Percentiles rank a stretch among this genome's conserved stretches.
Conservation (phyloP, 1,284 basidiomycete species). For the Taiwanofungus camphoratus region DNA sequence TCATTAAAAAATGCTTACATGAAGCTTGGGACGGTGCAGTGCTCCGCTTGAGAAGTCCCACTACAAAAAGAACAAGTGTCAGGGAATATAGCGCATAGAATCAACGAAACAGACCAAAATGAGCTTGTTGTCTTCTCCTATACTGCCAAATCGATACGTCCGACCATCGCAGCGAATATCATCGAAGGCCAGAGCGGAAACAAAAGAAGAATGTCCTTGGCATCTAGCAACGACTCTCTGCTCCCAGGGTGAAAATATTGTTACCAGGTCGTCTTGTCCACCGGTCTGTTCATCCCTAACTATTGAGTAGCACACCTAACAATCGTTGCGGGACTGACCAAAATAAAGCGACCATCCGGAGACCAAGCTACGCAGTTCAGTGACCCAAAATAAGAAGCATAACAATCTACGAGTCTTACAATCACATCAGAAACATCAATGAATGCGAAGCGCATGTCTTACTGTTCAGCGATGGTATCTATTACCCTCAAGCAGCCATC, state of each 20-base stretch:
- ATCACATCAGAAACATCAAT: conserved; percentile 8
- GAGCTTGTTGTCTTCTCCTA: conserved; percentile 92
- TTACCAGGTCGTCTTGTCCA: conserved; percentile 93
- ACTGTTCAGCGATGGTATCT: conserved; percentile 82
- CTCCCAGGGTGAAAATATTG: conserved; percentile 89
- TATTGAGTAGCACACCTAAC: neutral
- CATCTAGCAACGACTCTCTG: conserved; percentile 92
- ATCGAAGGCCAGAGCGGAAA: conserved; percentile 88
- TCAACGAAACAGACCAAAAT: conserved; percentile 53
- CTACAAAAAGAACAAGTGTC: conserved; percentile 30
- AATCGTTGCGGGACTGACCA: conserved; percentile 43
- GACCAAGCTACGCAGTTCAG: conserved; percentile 91
- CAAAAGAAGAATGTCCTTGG: conserved; percentile 95
- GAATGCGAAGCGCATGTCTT: conserved; percentile 25
- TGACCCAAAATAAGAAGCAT: conserved; percentile 88
- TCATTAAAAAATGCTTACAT: conserved; percentile 22
- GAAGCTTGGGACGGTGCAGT: conserved; percentile 68
- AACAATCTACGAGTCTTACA: conserved; percentile 78
- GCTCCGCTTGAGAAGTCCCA: conserved; percentile 89
- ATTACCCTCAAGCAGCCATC: conserved; percentile 87
- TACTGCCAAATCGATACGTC: conserved; percentile 87
- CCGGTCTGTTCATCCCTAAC: conserved; percentile 47
- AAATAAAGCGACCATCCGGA: conserved; percentile 88
- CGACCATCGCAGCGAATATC: conserved; percentile 79
- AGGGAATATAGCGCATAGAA: neutral